Percentiles rank a stretch among this genome's conserved stretches.
Evolutionary conservation across 805 yeast species (phyloP).

Genomic region (Lachancea meyersii): DNA sequence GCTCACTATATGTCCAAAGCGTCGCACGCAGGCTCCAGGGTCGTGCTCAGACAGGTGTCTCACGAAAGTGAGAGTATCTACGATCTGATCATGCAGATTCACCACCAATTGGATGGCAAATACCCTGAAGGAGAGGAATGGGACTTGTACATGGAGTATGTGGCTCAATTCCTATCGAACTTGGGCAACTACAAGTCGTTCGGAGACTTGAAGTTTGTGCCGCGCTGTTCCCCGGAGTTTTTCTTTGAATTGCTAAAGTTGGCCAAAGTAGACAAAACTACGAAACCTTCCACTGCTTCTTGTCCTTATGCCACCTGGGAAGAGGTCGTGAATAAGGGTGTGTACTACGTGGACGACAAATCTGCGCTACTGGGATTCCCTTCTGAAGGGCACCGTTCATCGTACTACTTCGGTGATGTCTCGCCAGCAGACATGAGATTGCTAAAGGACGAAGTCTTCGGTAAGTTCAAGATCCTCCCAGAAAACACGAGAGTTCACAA

Average conservation of each 20-base stretch:
- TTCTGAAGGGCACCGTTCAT: conserved; percentile 65
- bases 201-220: conserved; percentile 84
- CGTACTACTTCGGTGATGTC: conserved; percentile 57
- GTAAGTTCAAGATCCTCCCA: conserved; percentile 44
- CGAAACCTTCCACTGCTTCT: conserved; percentile 29
- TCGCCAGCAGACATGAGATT: conserved; percentile 58
- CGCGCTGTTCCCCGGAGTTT: conserved; percentile 44
- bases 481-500: conserved; percentile 70
- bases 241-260: conserved; percentile 35
- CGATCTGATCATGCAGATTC: conserved; percentile 60
- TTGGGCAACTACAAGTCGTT: conserved; percentile 79
- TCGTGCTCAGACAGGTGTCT: conserved; percentile 73
- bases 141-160: conserved; percentile 55
- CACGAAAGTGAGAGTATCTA: conserved; percentile 73
- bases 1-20: conserved; percentile 84
- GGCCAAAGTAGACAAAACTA: conserved; percentile 36
- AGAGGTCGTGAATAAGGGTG: conserved; percentile 39
- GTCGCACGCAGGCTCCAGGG: conserved; percentile 76
- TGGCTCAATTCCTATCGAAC: conserved; percentile 67
- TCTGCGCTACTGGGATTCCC: conserved; percentile 68
- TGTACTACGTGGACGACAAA: conserved; percentile 47
- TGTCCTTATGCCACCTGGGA: conserved; percentile 18
- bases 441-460: conserved; percentile 42
- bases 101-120: conserved; percentile 45
- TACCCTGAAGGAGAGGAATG: conserved; percentile 37